phyloP scores from a whole-genome alignment of 2,329 filamentous ascomycete genomes.

The Cadophora sp. region DNA sequence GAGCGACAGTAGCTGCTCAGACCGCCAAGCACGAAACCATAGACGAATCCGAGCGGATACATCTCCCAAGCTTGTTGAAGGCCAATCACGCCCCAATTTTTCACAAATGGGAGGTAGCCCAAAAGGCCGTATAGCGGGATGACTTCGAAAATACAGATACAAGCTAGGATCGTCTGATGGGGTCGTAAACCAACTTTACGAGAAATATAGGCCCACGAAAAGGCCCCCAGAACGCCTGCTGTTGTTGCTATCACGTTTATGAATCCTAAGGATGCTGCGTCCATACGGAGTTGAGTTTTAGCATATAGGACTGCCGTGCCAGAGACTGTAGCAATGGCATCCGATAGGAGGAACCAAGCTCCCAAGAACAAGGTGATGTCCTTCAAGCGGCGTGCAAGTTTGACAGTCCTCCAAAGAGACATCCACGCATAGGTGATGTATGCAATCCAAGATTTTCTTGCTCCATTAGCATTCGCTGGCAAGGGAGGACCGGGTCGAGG shows the following conservation, averaged over 20 bases:
- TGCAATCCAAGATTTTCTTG: constrained; percentile 62
- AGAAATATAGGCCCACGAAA: constrained; percentile 86
- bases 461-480: constrained; percentile 43
- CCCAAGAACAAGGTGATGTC: constrained; percentile 81
- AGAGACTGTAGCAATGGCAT: constrained; percentile 92
- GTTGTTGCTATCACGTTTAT: constrained; percentile 93
- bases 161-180: constrained; percentile 89
- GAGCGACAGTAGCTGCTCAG: constrained; percentile 91
- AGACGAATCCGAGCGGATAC: constrained; percentile 89
- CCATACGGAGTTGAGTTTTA: constrained; percentile 91
- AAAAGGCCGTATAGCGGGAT: constrained; percentile 92
- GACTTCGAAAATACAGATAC: constrained; percentile 87
- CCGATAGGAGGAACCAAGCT: constrained; percentile 94
- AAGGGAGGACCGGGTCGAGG: constrained; percentile 88
- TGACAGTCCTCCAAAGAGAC: constrained; percentile 80
- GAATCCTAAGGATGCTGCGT: constrained; percentile 82
- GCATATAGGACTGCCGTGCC: constrained; percentile 95
- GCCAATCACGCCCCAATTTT: constrained; percentile 76
- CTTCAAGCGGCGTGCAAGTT: constrained; percentile 73
- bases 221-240: constrained; percentile 84
- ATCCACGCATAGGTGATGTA: constrained; percentile 88
- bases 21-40: constrained; percentile 93
- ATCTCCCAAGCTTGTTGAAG: constrained; percentile 97
- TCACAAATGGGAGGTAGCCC: constrained; percentile 83
- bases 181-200: constrained; percentile 72